Conservation (phyloP, 495 filamentous ascomycete species). For the Neurospora sp. region DNA sequence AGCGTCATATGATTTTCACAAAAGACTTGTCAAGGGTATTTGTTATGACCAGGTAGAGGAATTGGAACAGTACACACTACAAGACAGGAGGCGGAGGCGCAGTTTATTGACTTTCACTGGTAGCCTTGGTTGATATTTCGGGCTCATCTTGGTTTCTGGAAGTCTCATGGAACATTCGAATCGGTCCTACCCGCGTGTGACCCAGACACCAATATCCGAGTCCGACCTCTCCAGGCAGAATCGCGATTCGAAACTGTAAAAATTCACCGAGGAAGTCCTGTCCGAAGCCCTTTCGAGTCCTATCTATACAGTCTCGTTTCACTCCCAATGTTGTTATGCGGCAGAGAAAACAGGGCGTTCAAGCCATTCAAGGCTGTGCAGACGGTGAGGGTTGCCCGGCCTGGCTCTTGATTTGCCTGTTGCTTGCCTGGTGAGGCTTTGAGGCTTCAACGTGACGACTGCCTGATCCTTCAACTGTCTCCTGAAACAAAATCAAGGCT, state of each 20-base stretch:
- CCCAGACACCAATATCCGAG: background rate
- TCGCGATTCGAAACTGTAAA: background rate
- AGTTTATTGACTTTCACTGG: background rate
- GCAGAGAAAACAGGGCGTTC: background rate
- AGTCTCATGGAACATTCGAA: background rate
- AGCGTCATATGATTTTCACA: background rate
- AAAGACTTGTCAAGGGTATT: background rate
- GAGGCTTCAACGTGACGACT: background rate
- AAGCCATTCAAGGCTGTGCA: background rate
- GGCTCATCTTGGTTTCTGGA: background rate
- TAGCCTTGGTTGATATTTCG: background rate
- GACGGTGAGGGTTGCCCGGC: background rate
- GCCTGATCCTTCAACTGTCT: background rate
- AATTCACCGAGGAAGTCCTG: background rate
- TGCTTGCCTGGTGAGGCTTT: background rate
- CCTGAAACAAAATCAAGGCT: background rate
- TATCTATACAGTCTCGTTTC: background rate
- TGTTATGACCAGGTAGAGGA: background rate
- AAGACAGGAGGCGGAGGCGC: background rate
- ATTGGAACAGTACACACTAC: background rate
- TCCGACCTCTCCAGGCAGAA: background rate
- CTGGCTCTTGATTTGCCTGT: background rate
- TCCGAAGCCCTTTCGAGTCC: too few relatives aligned
- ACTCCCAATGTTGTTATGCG: background rate
- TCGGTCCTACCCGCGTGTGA: background rate